Evolutionary conservation across 345 rosid species (phyloP).

Genomic region (Syzygium grande): DNA sequence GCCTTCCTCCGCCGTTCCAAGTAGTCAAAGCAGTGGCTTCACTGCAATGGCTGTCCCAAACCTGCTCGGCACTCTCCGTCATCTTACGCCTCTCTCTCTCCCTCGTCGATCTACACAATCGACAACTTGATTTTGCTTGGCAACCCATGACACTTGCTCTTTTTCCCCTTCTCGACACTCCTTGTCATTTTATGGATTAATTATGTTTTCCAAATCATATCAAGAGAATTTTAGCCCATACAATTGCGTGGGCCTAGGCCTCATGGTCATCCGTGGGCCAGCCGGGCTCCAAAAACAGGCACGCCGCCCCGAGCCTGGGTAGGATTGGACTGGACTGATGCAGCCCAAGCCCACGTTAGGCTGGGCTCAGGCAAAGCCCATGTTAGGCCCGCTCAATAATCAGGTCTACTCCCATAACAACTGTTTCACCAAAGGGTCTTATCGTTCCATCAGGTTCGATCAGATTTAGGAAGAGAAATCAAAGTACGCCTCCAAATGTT

Average conservation of each 20-base stretch:
- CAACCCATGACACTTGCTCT: not conserved
- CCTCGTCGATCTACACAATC: not conserved
- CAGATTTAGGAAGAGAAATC: not conserved
- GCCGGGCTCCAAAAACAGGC: not conserved
- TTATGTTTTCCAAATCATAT: not conserved
- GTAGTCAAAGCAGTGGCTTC: not conserved
- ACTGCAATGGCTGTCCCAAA: not conserved
- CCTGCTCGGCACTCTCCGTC: rapidly evolving
- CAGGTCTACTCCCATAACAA: not conserved
- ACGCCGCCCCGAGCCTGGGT: not conserved
- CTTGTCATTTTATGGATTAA: not conserved
- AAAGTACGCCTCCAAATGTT: not conserved
- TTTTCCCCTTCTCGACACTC: not conserved
- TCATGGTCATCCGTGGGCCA: not conserved
- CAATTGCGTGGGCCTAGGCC: not conserved
- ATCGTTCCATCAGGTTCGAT: not conserved
- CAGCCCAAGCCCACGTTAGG: not conserved
- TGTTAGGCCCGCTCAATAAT: rapidly evolving
- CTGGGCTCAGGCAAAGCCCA: too few species aligned
- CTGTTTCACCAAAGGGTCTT: not conserved
- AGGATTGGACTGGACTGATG: not conserved
- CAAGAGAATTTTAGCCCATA: not conserved
- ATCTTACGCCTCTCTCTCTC: not conserved
- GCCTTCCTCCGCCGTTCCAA: not conserved
- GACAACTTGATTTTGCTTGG: not conserved